Base-by-base conservation (phyloP, 2,329 filamentous ascomycete species). In the Venturia nashicola region DNA sequence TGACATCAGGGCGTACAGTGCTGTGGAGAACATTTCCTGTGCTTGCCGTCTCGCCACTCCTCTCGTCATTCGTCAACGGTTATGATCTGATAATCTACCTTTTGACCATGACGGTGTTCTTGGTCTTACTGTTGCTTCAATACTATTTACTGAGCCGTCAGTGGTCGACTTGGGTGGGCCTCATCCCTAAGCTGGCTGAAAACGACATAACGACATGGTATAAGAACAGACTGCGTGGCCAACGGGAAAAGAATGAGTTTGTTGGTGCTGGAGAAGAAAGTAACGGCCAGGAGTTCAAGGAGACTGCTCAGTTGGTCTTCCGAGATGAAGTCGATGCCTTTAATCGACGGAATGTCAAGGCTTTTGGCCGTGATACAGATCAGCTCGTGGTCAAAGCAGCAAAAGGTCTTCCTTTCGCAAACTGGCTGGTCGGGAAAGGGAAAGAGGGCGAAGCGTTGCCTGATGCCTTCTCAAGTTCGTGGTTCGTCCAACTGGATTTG, bases 21-120 rank as follows among this genome's bases (percentile, higher is more conserved):
- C 34, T 62, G 6, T 48, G 42, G 61, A 62, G 42, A 34, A 48
- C 42, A 7, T 48, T 62, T 23, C 61, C 61, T 3, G 14, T 62
- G 20, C 61, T 62, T 12, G 42, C 34, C 42, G 43, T 62, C 20
- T 62, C 61, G 32, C 61, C 61, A 4, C 42, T 62, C 23, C 11
- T 62, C 2, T 48, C 61, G 4, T 34, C 46, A 3, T 62, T 46
- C 16, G 42, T 62, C 34, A 60, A 42, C 27, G 43, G 23, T 16
- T 54, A 62, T 36, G 61, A 62, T 51, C 23, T 62, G 27, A 16
- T 34, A 18, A 54, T 62, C 20, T 62, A 62, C 16, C 40, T 62
- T 18, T 54, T 27, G n/a, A 39, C 43, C 4, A 34, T 62, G 42
- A 39, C 44, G 16, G 16, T 27, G 5, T 62, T 62, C 27, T n/a